Conservation (phyloP, 1,139 yeast genomes). For the Taiozyma onychis region DNA sequence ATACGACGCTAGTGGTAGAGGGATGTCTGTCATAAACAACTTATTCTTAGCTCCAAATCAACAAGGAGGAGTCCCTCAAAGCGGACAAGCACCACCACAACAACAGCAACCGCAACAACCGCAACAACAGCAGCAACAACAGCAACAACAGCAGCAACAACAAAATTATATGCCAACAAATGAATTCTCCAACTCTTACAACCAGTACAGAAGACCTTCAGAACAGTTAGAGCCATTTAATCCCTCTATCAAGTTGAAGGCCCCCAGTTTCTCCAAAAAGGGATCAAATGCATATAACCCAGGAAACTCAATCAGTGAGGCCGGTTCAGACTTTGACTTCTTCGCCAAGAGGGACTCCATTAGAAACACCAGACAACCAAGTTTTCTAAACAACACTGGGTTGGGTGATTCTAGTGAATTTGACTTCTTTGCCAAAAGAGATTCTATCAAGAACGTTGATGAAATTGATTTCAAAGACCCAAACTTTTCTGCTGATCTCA, state of each 20-base stretch:
- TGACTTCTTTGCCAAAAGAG: conserved; percentile 23
- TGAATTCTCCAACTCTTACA: conserved; percentile 12
- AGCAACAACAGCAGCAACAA: conserved; percentile 4
- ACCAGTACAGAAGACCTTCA: conserved; percentile 32
- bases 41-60: conserved; percentile 14
- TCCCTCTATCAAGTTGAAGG: conserved; percentile 27
- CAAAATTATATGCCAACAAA: conserved; percentile 12
- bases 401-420: conserved; percentile 19
- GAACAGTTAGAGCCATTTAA: conserved; percentile 41
- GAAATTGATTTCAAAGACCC: conserved; percentile 18
- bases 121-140: conserved; percentile 9
- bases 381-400: conserved; percentile 14
- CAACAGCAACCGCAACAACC: conserved; percentile 2
- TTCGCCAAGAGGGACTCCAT: conserved; percentile 21
- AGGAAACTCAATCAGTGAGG: conserved; percentile 15
- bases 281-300: conserved; percentile 13
- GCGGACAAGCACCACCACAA: conserved; percentile 10
- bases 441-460: conserved; percentile 18
- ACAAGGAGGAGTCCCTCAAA: background rate
- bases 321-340: conserved; percentile 18
- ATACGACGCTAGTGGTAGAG: conserved; percentile 26
- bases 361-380: conserved; percentile 21
- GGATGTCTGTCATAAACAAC: conserved; percentile 32
- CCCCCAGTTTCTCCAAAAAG: conserved; percentile 25
- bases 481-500: conserved; percentile 9